Base-by-base conservation (phyloP, 257 asterid genomes). In the Gardenia jasminoides region DNA sequence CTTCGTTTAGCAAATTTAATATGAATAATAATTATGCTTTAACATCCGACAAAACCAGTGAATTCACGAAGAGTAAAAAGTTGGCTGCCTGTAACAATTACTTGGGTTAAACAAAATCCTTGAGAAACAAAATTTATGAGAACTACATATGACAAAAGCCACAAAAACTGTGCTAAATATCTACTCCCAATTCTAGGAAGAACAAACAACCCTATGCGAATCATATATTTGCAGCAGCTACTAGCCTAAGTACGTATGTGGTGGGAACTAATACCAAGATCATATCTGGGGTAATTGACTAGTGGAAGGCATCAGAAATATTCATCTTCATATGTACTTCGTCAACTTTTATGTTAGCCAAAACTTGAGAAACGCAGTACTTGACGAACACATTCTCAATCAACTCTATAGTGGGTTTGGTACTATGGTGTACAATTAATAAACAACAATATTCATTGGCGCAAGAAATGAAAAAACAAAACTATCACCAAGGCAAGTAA, bases 271-370 rank as follows among this genome's bases (percentile, higher is more conserved):
- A 10, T 44, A 44, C 62, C 68, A 28, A 28, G 20, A 43, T 75
- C 62, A n/a, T 79, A 39, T 39, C 58, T 39, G 10, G 36, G 22
- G 7, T n/a, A 13, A 12, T 41, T 33, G 67, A 43, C 39, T 22
- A 77, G 33, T 77, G 59, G 74, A 69, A 75, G 82, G 71, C 79
- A 80, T 39, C 61, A 50, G 30, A 73, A 65, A 70, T 36, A 80
- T 80, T 64, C 78, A 73, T 16, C 59, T 50, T 13, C 52, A 66
- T 79, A 58, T 73, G 39, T 73, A 28, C 79, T 48, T 16, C 39
- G 67, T 64, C 43, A 73, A 31, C 39, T 46, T 43, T 75, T 73
- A 73, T 73, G 50, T 48, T 19, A 76, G 17, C n/a, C 47, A 46
- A 77, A 70, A 41, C 12, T 43, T 43, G 56, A 70, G 36, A 43